phyloP scores from a whole-genome alignment of 2,329 filamentous ascomycete genomes.

The Cladosporium halotolerans region DNA sequence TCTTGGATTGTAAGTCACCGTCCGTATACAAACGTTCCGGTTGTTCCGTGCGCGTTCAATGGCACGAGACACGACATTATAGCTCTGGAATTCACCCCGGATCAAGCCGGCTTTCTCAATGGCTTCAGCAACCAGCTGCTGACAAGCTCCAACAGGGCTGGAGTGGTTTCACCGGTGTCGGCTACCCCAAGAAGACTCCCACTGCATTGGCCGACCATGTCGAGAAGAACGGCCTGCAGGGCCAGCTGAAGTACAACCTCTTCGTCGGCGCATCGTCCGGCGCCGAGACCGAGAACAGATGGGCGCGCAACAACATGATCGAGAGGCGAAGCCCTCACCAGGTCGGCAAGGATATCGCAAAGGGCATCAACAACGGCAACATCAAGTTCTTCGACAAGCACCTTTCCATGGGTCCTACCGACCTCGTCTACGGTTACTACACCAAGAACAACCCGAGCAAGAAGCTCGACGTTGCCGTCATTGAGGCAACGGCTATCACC shows the following conservation, averaged over 20 bases:
- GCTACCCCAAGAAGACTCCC: slow-evolving; percentile 63
- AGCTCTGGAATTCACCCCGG: no score
- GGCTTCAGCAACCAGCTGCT: background rate
- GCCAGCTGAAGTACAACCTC: slow-evolving; percentile 76
- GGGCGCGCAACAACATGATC: slow-evolving; percentile 88
- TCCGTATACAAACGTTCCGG: background rate
- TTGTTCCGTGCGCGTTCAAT: no score
- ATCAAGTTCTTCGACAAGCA: slow-evolving; percentile 96
- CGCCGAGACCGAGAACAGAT: slow-evolving; percentile 84
- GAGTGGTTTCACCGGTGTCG: slow-evolving; percentile 83
- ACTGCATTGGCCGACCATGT: slow-evolving; percentile 81
- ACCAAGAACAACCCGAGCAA: slow-evolving; percentile 71
- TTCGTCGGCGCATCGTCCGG: slow-evolving; percentile 89
- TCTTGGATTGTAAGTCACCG: slow-evolving; percentile 10
- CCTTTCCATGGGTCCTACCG: slow-evolving; percentile 83
- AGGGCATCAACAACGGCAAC: slow-evolving; percentile 80
- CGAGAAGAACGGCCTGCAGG: slow-evolving; percentile 77
- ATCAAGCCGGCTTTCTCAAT: background rate
- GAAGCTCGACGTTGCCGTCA: slow-evolving; percentile 73
- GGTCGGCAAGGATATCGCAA: slow-evolving; percentile 83
- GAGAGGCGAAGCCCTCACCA: slow-evolving; percentile 78
- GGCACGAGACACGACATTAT: no score
- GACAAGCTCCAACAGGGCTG: slow-evolving; percentile 49
- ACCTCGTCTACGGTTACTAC: slow-evolving; percentile 71
- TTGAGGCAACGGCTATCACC: slow-evolving; percentile 76